These are phyloP conservation scores for Dujonia santamariae DNA, from an alignment of 1,139 yeast genomes.

Conservation along the genomic window DNA sequence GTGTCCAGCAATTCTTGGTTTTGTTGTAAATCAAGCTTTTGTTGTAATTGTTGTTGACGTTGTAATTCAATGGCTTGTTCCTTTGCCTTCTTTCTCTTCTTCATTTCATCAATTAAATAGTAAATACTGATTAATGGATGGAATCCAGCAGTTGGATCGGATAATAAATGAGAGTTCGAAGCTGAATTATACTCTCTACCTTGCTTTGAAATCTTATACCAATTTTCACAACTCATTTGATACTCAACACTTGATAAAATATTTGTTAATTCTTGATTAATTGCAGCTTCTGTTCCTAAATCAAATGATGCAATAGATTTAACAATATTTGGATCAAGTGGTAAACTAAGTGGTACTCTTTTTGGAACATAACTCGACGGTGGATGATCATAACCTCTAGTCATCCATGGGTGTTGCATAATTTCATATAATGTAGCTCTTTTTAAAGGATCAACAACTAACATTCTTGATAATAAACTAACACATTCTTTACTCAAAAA, in stretches of 20 bases:
- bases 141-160: slow-evolving; percentile 85
- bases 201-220: slow-evolving; percentile 51
- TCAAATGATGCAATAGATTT: slow-evolving; percentile 78
- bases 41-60: slow-evolving; percentile 20
- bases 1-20: too few species aligned
- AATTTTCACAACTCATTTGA: slow-evolving; percentile 58
- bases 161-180: slow-evolving; percentile 37
- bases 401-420: slow-evolving; percentile 92
- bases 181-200: slow-evolving; percentile 44
- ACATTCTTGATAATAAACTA: slow-evolving; percentile 82
- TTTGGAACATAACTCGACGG: slow-evolving; percentile 73
- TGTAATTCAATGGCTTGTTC: slow-evolving; percentile 38
- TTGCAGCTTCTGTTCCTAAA: slow-evolving; percentile 64
- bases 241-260: slow-evolving; percentile 70
- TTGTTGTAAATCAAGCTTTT: background rate
- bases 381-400: slow-evolving; percentile 75
- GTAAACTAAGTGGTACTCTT: slow-evolving; percentile 69
- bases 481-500: slow-evolving; percentile 79
- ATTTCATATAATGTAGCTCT: slow-evolving; percentile 82
- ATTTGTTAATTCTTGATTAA: slow-evolving; percentile 53
- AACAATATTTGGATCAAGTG: slow-evolving; percentile 69
- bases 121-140: slow-evolving; percentile 89
- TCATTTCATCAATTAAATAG: slow-evolving; percentile 81
- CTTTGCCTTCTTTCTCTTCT: slow-evolving; percentile 63
- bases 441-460: slow-evolving; percentile 81